Percentiles rank a stretch among this genome's conserved stretches.
These are phyloP conservation scores for Pulveroboletus sp. DNA, from an alignment of 768 basidiomycete genomes.

Conservation along the genomic window DNA sequence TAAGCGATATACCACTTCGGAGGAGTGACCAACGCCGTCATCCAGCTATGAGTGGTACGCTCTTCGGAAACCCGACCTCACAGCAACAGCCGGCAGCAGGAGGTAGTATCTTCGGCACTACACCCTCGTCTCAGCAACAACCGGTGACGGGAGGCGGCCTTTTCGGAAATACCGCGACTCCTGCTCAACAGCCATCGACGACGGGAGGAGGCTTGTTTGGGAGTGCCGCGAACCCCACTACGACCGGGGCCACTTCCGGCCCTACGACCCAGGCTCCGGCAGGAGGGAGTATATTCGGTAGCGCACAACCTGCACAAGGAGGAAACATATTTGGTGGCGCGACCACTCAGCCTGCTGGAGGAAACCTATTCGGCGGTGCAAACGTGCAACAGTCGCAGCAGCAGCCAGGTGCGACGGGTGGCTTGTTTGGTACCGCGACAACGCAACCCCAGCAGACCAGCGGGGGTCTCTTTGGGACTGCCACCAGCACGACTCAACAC, in stretches of 20 bases:
- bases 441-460: conserved; percentile 21
- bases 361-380: conserved; percentile 23
- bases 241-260: conserved; percentile 14
- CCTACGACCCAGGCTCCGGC: conserved; percentile 3
- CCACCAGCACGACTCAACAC: conserved; percentile 12
- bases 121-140: conserved; percentile 25
- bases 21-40: not conserved
- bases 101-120: conserved; percentile 24
- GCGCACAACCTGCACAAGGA: conserved; percentile 17
- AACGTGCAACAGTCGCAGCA: conserved; percentile 15
- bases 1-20: too few species aligned
- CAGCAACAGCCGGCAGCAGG: conserved; percentile 25
- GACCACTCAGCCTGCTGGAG: conserved; percentile 21
- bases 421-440: conserved; percentile 18
- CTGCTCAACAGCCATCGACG: conserved; percentile 13
- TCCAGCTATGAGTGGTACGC: conserved; percentile 12
- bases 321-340: conserved; percentile 21
- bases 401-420: conserved; percentile 10
- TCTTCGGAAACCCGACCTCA: conserved; percentile 23
- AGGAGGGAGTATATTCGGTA: conserved; percentile 22
- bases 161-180: conserved; percentile 14
- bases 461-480: conserved; percentile 17
- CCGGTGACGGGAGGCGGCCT: conserved; percentile 14
- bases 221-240: conserved; percentile 11
- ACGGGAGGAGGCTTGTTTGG: conserved; percentile 19